These are phyloP conservation scores for Diplodia intermedia DNA, from an alignment of 2,329 filamentous ascomycete genomes.

Conservation along the genomic window DNA sequence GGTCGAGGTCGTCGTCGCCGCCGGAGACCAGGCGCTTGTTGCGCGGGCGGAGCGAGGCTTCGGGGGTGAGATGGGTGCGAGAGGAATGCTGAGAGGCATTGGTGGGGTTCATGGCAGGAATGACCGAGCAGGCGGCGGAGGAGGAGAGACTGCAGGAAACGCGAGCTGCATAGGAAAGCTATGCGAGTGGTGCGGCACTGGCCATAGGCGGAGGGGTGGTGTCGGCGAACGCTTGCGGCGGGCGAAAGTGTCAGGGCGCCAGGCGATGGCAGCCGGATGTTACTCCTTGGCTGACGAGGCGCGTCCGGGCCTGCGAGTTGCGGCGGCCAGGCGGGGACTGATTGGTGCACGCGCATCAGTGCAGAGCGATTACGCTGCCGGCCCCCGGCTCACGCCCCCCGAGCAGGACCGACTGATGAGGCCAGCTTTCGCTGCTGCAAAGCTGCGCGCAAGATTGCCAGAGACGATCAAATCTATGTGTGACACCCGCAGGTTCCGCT, in stretches of 20 bases:
- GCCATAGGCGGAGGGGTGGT: conserved; percentile 25
- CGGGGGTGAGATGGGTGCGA: conserved; percentile 48
- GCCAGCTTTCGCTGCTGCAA: conserved; percentile 18
- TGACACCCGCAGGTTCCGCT: conserved; percentile 1
- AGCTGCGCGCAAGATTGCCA: neutral
- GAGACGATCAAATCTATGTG: conserved; percentile 23
- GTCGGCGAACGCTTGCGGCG: conserved; percentile 26
- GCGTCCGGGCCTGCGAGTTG: conserved; percentile 7
- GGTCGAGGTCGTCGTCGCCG: conserved; percentile 49
- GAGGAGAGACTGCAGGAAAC: conserved; percentile 15
- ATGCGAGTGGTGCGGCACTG: conserved; percentile 27
- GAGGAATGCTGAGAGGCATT: conserved; percentile 48
- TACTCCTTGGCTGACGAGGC: conserved; percentile 30
- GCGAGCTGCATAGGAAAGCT: conserved; percentile 26
- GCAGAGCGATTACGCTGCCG: conserved; percentile 22
- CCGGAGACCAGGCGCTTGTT: conserved; percentile 56
- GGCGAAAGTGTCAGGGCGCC: conserved; percentile 16
- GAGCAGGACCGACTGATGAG: conserved; percentile 28
- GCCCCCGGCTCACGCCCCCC: conserved; percentile 8
- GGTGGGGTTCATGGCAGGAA: conserved; percentile 48
- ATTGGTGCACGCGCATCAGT: conserved; percentile 22
- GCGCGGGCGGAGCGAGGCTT: conserved; percentile 55
- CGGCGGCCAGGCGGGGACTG: conserved; percentile 25
- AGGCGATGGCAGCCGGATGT: conserved; percentile 16
- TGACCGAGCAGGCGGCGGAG: conserved; percentile 14